Evolutionary conservation across 345 rosid genomes (phyloP).

Genomic region (Citrus hindsii): DNA sequence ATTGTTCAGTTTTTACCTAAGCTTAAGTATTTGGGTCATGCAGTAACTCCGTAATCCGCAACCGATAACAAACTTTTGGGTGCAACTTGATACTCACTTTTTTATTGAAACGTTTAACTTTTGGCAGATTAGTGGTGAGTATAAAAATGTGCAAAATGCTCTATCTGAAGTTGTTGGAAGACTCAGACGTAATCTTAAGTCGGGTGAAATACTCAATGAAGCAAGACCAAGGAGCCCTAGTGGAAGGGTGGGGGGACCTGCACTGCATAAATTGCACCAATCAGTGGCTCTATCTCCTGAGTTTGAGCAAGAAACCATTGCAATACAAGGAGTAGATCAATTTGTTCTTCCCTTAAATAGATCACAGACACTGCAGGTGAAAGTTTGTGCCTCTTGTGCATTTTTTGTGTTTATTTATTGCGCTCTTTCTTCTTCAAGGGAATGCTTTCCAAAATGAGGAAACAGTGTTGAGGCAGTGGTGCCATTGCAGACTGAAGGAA

Average conservation of each 20-base stretch:
- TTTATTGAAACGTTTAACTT: slow-evolving; percentile 2
- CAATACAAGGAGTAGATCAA: slow-evolving; percentile 11
- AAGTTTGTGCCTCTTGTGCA: neutral
- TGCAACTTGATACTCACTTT: neutral
- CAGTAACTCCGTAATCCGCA: too few species aligned
- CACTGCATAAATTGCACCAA: slow-evolving; percentile 11
- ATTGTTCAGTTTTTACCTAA: neutral
- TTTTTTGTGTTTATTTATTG: neutral
- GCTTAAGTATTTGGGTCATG: neutral
- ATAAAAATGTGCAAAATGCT: slow-evolving; percentile 38
- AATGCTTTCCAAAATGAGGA: slow-evolving; percentile 2
- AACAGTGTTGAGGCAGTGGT: slow-evolving; percentile 12
- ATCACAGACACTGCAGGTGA: slow-evolving; percentile 33
- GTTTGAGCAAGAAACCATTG: slow-evolving; percentile 8
- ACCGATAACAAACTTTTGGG: slow-evolving; percentile 7
- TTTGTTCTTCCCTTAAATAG: slow-evolving; percentile 8
- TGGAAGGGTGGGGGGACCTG: slow-evolving; percentile 23
- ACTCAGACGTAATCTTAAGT: slow-evolving; percentile 37
- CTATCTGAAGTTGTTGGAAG: slow-evolving; percentile 33
- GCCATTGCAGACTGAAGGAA: slow-evolving; percentile 27
- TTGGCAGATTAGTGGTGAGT: slow-evolving; percentile 42
- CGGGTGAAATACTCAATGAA: slow-evolving; percentile 32
- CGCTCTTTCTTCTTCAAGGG: slow-evolving; percentile 7
- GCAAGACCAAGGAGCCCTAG: slow-evolving; percentile 18
- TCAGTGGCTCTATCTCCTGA: neutral